phyloP scores from a whole-genome alignment of 805 yeast species.

The Ogataea minuta region DNA sequence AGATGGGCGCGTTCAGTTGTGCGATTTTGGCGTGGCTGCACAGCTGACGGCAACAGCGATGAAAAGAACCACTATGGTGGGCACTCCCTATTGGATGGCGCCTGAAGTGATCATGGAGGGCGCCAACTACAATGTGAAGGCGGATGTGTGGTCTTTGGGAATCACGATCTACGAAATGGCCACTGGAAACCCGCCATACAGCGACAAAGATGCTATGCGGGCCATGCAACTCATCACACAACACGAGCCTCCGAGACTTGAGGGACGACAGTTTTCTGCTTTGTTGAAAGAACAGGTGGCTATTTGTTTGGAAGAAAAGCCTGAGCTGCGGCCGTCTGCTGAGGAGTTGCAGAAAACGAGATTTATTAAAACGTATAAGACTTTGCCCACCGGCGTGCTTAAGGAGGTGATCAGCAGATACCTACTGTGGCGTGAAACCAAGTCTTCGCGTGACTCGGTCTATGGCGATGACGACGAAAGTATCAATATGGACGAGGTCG shows the following conservation, averaged over 20 bases:
- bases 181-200: conserved; percentile 96
- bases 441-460: conserved; percentile 52
- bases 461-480: conserved; percentile 41
- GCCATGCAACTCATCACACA: conserved; percentile 94
- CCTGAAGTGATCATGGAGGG: conserved; percentile 97
- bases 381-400: conserved; percentile 55
- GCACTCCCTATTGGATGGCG: conserved; percentile 99
- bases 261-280: conserved; percentile 80
- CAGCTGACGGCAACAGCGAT: conserved; percentile 71
- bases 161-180: conserved; percentile 92
- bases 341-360: conserved; percentile 77
- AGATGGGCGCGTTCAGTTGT: conserved; percentile 85
- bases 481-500: conserved; percentile 32
- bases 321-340: conserved; percentile 83
- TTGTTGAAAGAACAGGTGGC: conserved; percentile 85
- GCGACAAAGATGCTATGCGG: conserved; percentile 90
- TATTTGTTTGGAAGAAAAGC: conserved; percentile 88
- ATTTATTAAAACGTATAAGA: conserved; percentile 63
- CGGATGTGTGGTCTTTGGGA: conserved; percentile 97
- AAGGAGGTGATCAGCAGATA: conserved; percentile 76
- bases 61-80: conserved; percentile 92
- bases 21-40: conserved; percentile 99
- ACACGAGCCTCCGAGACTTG: conserved; percentile 91
- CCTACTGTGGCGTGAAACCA: conserved; percentile 71
- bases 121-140: conserved; percentile 80